Evolutionary conservation across 75 land plant species (phyloP).

Genomic region (Chamaecyparis obtusa): DNA sequence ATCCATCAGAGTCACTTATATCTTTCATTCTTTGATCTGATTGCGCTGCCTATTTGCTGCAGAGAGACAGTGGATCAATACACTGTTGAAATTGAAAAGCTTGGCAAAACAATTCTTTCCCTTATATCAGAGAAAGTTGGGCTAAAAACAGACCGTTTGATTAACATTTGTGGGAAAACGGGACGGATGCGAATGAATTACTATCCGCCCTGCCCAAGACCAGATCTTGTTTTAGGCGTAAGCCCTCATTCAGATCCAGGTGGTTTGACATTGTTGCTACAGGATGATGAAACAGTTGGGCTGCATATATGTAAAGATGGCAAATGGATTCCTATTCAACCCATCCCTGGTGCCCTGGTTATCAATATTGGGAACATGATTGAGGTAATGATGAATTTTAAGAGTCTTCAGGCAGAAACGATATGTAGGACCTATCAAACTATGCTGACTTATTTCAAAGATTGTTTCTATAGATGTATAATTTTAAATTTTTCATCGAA

Average conservation of each 20-base stretch:
- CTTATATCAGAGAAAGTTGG: background rate
- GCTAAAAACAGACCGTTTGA: background rate
- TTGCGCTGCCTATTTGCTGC: background rate
- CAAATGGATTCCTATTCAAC: constrained; percentile 22
- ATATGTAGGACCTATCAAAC: no score
- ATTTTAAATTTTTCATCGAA: no score
- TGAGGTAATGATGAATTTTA: constrained; percentile 16
- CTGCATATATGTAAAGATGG: constrained; percentile 25
- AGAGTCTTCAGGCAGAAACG: no score
- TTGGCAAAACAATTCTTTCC: background rate
- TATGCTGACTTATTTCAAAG: no score
- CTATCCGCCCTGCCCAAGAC: constrained; percentile 66
- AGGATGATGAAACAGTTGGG: constrained; percentile 23
- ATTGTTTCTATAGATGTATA: no score
- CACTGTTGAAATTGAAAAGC: background rate
- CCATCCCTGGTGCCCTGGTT: constrained; percentile 21
- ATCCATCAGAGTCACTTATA: background rate
- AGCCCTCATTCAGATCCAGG: constrained; percentile 62
- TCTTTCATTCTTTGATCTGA: no score
- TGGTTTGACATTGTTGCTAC: constrained; percentile 36
- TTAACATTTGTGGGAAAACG: background rate
- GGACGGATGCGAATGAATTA: constrained; percentile 20
- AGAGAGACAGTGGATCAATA: background rate
- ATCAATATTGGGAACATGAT: constrained; percentile 28
- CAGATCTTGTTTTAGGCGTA: constrained; percentile 51